Evolutionary conservation across 2,329 filamentous ascomycete species (phyloP), one percentile per base, ranked within the genome.

Genomic region (Fusarium veterinarium): DNA sequence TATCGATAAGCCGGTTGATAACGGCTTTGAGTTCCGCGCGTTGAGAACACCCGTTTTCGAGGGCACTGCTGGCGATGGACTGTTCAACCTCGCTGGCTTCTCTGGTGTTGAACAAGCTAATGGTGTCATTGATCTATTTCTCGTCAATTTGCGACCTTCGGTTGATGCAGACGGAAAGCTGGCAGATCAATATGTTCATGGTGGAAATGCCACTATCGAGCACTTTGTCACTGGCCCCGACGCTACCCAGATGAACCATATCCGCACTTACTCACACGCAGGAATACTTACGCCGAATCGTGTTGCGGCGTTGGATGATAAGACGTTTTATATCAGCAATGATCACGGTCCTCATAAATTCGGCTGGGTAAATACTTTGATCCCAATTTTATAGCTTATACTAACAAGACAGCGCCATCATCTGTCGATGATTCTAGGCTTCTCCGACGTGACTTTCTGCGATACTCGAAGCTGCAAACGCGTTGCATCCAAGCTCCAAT

Each of bases 51-150:
- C 74, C 1, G 78, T 64, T 0, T 83, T 77, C 35, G 28, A 70
- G 7, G 81, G 81, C 1, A 80, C 78, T 0, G 68, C 66, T 8
- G 79, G 78, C 10, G 81, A 83, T 37, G 78, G 76, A 1, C 64
- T 79, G 0, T 67, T 83, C 7, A 67, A 78, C 28, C 42, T 82
- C 9, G 67, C 73, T 12, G 81, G 82, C 2, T 76, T 83, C 13
- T 72, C 75, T 0, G 82, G 77, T 0, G 30, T 77, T 1, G 80
- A 81, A 1, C 72, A 74, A 1, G 17, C 74, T 3, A 71, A 74
- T 23, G 73, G 71, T 0, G 37, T 8, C 6, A 46, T 76, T 6
- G 68, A 68, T 8, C 44, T 77, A 1, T 41, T 78, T 8, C 33
- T 74, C 4, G 48, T 76, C 20, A 77, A 77, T 14, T 25, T 71